Evolutionary conservation across 1,139 yeast genomes (phyloP).

Genomic region (Yamadazyma mexicana): DNA sequence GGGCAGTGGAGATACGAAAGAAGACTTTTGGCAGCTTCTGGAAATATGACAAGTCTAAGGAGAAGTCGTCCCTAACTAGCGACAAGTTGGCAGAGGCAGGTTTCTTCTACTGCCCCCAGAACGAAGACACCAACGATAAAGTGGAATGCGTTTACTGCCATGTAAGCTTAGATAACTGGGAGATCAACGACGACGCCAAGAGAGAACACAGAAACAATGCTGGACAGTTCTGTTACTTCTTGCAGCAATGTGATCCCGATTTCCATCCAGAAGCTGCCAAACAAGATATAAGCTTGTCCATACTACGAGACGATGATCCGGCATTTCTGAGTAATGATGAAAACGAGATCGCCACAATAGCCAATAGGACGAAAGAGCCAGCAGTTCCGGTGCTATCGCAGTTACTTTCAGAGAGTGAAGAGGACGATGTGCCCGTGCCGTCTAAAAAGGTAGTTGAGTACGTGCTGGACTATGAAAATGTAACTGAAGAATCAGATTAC

Average conservation of each 20-base stretch:
- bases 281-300: constrained; percentile 3
- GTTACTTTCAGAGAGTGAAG: background rate
- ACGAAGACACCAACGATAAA: constrained; percentile 53
- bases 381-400: background rate
- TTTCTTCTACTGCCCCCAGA: constrained; percentile 48
- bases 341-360: constrained; percentile 4
- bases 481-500: background rate
- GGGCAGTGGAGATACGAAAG: constrained; percentile 43
- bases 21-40: constrained; percentile 54
- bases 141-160: constrained; percentile 74
- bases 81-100: constrained; percentile 51
- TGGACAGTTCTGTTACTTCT: constrained; percentile 49
- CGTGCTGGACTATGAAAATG: background rate
- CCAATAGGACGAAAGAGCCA: background rate
- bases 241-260: constrained; percentile 13
- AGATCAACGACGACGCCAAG: constrained; percentile 61
- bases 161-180: constrained; percentile 72
- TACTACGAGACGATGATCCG: constrained; percentile 5
- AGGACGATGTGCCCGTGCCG: background rate
- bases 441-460: background rate
- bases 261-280: background rate
- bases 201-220: constrained; percentile 49
- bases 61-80: constrained; percentile 37
- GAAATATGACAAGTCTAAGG: constrained; percentile 47
- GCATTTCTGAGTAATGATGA: constrained; percentile 12